Percentiles rank a stretch among this genome's conserved stretches.
These are phyloP conservation scores for Debaryomyces coudertii DNA, from an alignment of 1,139 yeast genomes.

Conservation along the genomic window DNA sequence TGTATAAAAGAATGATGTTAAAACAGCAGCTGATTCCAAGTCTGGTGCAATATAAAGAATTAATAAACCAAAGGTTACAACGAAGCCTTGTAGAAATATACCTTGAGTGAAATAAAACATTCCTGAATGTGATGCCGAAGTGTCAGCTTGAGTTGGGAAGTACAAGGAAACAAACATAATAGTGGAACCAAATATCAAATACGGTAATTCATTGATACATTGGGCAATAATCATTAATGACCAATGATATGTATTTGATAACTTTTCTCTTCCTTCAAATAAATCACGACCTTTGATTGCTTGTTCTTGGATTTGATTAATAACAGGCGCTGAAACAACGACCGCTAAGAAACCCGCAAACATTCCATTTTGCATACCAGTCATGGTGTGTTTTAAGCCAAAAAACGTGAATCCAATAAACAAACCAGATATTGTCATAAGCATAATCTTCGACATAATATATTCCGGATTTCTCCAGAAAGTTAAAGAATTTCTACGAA, in stretches of 20 bases:
- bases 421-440: slow-evolving; percentile 50
- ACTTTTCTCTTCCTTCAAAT: slow-evolving; percentile 64
- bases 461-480: slow-evolving; percentile 52
- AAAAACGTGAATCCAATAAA: slow-evolving; percentile 58
- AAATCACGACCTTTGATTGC: slow-evolving; percentile 59
- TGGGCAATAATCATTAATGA: slow-evolving; percentile 56
- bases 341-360: slow-evolving; percentile 55
- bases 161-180: slow-evolving; percentile 57
- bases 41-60: slow-evolving; percentile 62
- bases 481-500: slow-evolving; percentile 33
- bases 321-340: slow-evolving; percentile 54
- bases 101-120: slow-evolving; percentile 53
- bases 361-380: slow-evolving; percentile 56
- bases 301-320: slow-evolving; percentile 38
- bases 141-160: slow-evolving; percentile 58
- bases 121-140: slow-evolving; percentile 55
- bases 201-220: slow-evolving; percentile 57
- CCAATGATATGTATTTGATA: slow-evolving; percentile 71
- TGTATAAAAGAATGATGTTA: slow-evolving; percentile 54
- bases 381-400: slow-evolving; percentile 38
- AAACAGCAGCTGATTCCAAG: slow-evolving; percentile 62
- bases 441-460: slow-evolving; percentile 43
- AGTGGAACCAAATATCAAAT: slow-evolving; percentile 54
- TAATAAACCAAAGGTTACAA: slow-evolving; percentile 55
- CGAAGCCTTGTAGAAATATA: slow-evolving; percentile 57